Percentiles rank a stretch among this genome's conserved stretches.
Conservation (phyloP, 164 flowering plant species). For the Vitis rotundifolia region DNA sequence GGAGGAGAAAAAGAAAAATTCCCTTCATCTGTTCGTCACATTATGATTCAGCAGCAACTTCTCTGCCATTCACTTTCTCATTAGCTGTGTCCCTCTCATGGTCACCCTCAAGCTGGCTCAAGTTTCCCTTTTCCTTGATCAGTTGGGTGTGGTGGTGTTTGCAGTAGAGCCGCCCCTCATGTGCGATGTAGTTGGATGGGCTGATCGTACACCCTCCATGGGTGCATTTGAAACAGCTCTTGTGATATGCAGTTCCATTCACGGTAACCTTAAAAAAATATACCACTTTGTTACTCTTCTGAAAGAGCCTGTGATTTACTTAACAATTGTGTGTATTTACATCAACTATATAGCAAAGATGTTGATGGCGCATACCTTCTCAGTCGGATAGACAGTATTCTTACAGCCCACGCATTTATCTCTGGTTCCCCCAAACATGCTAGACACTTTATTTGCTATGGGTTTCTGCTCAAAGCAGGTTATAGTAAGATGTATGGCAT, state of each 20-base stretch:
- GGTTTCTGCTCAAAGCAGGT: constrained; percentile 47
- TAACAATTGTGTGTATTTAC: no score
- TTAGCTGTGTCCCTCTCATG: constrained; percentile 23
- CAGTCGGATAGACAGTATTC: constrained; percentile 89
- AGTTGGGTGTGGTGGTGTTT: constrained; percentile 90
- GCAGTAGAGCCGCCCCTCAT: constrained; percentile 81
- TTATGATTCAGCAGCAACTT: constrained; percentile 42
- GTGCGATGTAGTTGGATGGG: constrained; percentile 83
- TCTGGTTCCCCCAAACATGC: constrained; percentile 77
- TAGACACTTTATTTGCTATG: constrained; percentile 48
- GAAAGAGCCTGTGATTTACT: not conserved
- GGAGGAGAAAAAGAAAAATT: not conserved
- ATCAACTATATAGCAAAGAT: no score
- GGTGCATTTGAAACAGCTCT: constrained; percentile 81
- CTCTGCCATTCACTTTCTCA: constrained; percentile 16
- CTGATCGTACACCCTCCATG: constrained; percentile 84
- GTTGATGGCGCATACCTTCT: constrained; percentile 39
- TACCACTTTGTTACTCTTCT: not conserved
- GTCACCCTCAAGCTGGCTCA: constrained; percentile 79
- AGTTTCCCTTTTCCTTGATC: constrained; percentile 87
- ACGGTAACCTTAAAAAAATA: constrained; percentile 53
- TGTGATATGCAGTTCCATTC: constrained; percentile 76
- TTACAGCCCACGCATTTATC: constrained; percentile 79
- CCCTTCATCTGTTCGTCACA: not conserved
- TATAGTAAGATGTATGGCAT: constrained; percentile 5